A percentile compares a stretch with the other conserved stretches of the same genome.
Conservation (phyloP, 192 early-diverging fungal genomes). For the Rhizophagus clarus region DNA sequence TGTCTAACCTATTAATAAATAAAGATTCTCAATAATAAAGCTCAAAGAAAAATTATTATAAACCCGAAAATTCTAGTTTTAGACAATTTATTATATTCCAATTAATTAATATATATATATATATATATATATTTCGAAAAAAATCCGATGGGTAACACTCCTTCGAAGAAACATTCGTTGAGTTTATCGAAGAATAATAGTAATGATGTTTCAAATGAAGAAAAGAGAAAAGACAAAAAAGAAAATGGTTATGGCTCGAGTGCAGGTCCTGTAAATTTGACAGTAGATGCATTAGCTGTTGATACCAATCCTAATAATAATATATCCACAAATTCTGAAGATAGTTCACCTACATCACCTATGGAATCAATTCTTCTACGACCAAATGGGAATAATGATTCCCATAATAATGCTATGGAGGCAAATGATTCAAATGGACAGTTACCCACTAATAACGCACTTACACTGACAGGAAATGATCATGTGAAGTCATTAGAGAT, state of each 20-base stretch:
- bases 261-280: background rate
- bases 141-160: background rate
- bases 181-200: background rate
- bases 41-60: background rate
- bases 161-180: slow-evolving; percentile 8
- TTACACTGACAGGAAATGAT: slow-evolving; percentile 35
- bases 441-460: slow-evolving; percentile 18
- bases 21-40: too few relatives aligned
- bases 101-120: background rate
- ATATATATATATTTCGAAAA: background rate
- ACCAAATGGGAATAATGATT: background rate
- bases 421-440: background rate
- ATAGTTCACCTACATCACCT: slow-evolving; percentile 15
- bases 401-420: background rate
- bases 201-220: background rate
- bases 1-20: too few relatives aligned
- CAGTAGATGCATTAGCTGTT: background rate
- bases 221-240: slow-evolving; percentile 5
- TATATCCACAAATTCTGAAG: slow-evolving; percentile 2
- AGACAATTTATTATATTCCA: background rate
- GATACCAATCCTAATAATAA: background rate
- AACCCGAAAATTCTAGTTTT: background rate
- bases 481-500: slow-evolving; percentile 50
- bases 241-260: background rate
- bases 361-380: slow-evolving; percentile 28